phyloP scores from a whole-genome alignment of 2,329 filamentous ascomycete genomes.

The Lasiodiplodia sp. region DNA sequence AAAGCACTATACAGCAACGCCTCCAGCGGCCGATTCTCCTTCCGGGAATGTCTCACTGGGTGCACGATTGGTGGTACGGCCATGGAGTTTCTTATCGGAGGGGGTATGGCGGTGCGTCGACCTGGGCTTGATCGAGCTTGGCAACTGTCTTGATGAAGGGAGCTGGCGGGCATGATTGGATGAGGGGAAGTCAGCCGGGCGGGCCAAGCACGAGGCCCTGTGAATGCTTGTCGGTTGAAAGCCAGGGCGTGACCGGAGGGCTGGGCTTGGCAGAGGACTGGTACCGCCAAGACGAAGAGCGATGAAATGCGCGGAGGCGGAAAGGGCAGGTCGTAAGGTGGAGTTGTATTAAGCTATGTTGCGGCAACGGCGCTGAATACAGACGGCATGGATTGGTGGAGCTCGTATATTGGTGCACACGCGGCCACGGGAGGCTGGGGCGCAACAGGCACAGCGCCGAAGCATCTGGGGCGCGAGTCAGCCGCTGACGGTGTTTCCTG shows the following conservation, averaged over 20 bases:
- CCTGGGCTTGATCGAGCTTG: conserved; percentile 13
- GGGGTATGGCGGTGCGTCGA: conserved; percentile 1
- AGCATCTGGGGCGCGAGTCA: conserved; percentile 24
- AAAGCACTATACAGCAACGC: background rate
- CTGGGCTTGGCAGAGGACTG: conserved; percentile 6
- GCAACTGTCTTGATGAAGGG: background rate
- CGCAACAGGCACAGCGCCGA: conserved; percentile 12
- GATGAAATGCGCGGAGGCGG: conserved; percentile 4
- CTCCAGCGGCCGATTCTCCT: background rate
- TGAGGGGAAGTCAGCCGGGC: conserved; percentile 17
- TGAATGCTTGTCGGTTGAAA: background rate
- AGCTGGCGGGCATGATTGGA: conserved; percentile 12
- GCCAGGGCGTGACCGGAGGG: conserved; percentile 8
- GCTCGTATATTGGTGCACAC: conserved; percentile 21
- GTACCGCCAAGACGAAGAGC: conserved; percentile 8
- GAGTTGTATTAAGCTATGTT: conserved; percentile 24
- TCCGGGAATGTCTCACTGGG: background rate
- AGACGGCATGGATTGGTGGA: conserved; percentile 23
- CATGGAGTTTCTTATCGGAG: conserved; percentile 9
- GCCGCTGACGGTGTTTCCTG: conserved; percentile 23
- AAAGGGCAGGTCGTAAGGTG: conserved; percentile 28
- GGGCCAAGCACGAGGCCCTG: conserved; percentile 23
- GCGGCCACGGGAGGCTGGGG: conserved; percentile 18
- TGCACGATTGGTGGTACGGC: background rate
- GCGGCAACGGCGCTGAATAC: background rate